Evolutionary conservation across 192 early-diverging fungal genomes (phyloP).

Genomic region (Lobosporangium transversale): DNA sequence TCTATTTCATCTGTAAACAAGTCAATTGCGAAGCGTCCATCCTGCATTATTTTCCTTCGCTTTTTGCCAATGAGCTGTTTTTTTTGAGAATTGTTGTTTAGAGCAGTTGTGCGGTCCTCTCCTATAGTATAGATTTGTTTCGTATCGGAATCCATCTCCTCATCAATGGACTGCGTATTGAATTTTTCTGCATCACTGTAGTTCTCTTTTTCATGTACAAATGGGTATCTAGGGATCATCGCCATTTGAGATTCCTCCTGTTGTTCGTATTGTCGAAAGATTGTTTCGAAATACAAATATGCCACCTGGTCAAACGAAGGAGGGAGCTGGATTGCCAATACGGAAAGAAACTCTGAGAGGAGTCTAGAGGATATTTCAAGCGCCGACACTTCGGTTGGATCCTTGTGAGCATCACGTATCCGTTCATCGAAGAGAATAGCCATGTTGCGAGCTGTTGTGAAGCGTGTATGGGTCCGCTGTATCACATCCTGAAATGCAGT

Average conservation of each 20-base stretch:
- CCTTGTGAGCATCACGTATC: slow-evolving; percentile 1
- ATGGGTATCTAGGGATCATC: neutral
- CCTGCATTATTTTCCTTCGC: slow-evolving; percentile 35
- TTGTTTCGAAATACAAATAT: slow-evolving; percentile 28
- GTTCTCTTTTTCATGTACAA: neutral
- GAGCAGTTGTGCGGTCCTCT: neutral
- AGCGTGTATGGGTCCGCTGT: slow-evolving; percentile 11
- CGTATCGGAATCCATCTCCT: neutral
- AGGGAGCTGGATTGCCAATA: slow-evolving; percentile 22
- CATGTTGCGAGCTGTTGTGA: slow-evolving; percentile 7
- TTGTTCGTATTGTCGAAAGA: slow-evolving; percentile 23
- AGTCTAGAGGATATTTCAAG: slow-evolving; percentile 22
- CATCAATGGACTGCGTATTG: too few relatives aligned
- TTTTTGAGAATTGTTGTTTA: neutral
- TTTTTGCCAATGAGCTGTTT: slow-evolving; percentile 29
- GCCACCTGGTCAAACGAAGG: slow-evolving; percentile 38
- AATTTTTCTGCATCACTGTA: neutral
- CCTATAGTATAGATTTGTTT: neutral
- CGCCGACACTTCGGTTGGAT: slow-evolving; percentile 14
- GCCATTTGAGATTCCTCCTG: neutral
- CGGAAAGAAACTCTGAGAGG: slow-evolving; percentile 25
- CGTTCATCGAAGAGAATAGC: slow-evolving; percentile 25
- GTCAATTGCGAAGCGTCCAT: slow-evolving; percentile 42
- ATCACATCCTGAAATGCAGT: slow-evolving; percentile 26
- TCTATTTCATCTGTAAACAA: slow-evolving; percentile 39